Conservation (phyloP, 257 asterid species). For the Solanum gandarillasii region DNA sequence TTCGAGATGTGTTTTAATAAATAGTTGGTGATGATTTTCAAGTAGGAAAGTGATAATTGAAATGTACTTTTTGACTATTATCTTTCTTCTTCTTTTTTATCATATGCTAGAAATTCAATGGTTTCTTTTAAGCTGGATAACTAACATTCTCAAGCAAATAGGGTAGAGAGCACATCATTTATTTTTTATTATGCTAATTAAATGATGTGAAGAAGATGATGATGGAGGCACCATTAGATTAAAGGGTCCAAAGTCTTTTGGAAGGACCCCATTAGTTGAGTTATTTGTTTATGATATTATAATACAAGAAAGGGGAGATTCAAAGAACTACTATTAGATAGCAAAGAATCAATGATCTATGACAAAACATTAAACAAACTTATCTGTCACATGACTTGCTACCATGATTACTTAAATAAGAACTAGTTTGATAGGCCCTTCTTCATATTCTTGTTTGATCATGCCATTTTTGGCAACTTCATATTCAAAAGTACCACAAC, state of each 20-base stretch:
- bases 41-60: no score
- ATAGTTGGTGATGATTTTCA: no score
- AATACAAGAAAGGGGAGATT: not conserved
- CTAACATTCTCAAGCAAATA: not conserved
- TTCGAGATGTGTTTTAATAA: no score
- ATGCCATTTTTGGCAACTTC: not conserved
- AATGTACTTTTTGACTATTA: not conserved
- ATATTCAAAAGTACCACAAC: not conserved
- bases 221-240: not conserved
- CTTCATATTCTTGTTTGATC: not conserved
- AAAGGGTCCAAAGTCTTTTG: not conserved
- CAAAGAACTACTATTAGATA: not conserved
- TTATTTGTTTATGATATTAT: not conserved
- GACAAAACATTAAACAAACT: not conserved
- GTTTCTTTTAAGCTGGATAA: not conserved
- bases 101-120: not conserved
- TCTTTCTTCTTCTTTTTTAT: not conserved
- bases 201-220: not conserved
- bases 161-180: not conserved
- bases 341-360: not conserved
- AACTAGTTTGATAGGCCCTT: not conserved
- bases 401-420: not conserved
- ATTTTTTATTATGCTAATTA: not conserved
- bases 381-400: slow-evolving; percentile 1
- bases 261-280: not conserved